A percentile compares a stretch with the other conserved stretches of the same genome.
phyloP scores from a whole-genome alignment of 148 eudicot species.

The Heliosperma pusillum region DNA sequence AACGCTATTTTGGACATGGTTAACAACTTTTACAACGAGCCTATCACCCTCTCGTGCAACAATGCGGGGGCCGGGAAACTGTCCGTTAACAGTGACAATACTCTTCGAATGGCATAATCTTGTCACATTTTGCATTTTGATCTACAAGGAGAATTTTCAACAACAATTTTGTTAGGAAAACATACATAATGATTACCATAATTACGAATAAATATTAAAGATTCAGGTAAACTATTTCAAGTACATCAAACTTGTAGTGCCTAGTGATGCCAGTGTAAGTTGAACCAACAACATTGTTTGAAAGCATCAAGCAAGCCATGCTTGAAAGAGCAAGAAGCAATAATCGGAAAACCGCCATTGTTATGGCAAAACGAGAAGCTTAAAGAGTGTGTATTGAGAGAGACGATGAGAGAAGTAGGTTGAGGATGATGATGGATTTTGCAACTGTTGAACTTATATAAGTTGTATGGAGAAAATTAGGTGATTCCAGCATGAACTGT shows the following conservation, averaged over 20 bases:
- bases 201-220: neutral
- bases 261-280: slow-evolving; percentile 38
- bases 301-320: slow-evolving; percentile 14
- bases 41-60: slow-evolving; percentile 48
- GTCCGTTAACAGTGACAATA: slow-evolving; percentile 43
- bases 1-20: slow-evolving; percentile 41
- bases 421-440: slow-evolving; percentile 19
- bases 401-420: neutral
- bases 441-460: slow-evolving; percentile 20
- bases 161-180: neutral
- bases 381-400: neutral
- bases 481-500: slow-evolving; percentile 6
- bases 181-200: neutral
- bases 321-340: neutral
- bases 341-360: slow-evolving; percentile 9
- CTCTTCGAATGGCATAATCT: slow-evolving; percentile 44
- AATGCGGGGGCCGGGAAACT: slow-evolving; percentile 48
- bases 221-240: neutral
- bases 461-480: slow-evolving; percentile 11
- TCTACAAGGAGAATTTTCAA: slow-evolving; percentile 16
- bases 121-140: slow-evolving; percentile 38
- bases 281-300: slow-evolving; percentile 9
- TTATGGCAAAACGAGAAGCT: neutral
- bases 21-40: slow-evolving; percentile 34
- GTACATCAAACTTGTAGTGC: slow-evolving; percentile 50